Evolutionary conservation across 306 rosid species (phyloP).

Genomic region (Rosa lucieae): DNA sequence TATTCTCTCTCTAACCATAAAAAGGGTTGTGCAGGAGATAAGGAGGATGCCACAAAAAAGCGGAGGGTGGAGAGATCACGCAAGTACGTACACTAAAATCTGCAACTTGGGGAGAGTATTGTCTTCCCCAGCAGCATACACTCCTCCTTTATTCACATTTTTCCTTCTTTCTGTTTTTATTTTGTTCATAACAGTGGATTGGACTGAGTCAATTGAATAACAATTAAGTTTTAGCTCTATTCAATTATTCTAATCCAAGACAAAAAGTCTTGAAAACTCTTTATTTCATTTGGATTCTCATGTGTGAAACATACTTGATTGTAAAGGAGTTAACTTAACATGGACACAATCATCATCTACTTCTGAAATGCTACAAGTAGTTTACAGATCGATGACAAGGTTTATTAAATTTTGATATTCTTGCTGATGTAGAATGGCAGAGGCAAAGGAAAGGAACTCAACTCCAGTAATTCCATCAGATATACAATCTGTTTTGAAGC

Average conservation of each 20-base stretch:
- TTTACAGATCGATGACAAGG: neutral
- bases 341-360: neutral
- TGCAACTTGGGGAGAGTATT: constrained; percentile 11
- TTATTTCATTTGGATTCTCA: neutral
- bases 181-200: neutral
- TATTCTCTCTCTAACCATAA: constrained; percentile 25
- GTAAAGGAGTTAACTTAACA: neutral
- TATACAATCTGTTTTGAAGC: constrained; percentile 75
- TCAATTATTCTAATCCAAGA: neutral
- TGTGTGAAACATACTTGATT: neutral
- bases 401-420: constrained; percentile 13
- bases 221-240: neutral
- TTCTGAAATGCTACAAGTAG: neutral
- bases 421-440: constrained; percentile 78
- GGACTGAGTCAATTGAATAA: neutral
- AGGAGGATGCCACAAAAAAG: constrained; percentile 82
- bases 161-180: neutral
- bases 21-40: constrained; percentile 60
- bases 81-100: constrained; percentile 54
- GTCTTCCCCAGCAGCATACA: neutral
- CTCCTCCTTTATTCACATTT: neutral
- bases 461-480: constrained; percentile 84
- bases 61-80: constrained; percentile 94
- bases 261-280: neutral
- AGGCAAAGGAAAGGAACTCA: constrained; percentile 87